Percentiles rank a stretch among this genome's conserved stretches.
Evolutionary conservation across 495 filamentous ascomycete genomes (phyloP).

Genomic region (Penicillium riverlandense): DNA sequence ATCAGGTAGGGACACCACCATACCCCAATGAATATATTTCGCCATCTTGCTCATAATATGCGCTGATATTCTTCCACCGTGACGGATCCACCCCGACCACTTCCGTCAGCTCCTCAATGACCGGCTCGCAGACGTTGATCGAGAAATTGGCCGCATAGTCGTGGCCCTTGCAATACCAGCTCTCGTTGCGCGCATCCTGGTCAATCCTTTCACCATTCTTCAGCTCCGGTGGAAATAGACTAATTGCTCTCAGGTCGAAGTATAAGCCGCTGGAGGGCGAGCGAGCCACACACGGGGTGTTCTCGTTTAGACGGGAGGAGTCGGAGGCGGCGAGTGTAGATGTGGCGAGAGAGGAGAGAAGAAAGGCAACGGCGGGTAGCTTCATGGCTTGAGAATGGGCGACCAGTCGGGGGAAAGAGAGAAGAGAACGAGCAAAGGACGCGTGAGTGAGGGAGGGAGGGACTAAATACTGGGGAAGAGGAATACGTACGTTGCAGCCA

Average conservation of each 20-base stretch:
- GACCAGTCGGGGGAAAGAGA: too few species aligned
- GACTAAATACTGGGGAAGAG: too few species aligned
- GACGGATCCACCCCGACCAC: conserved; percentile 60
- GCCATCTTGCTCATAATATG: conserved; percentile 70
- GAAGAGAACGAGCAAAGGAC: too few species aligned
- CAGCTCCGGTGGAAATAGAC: conserved; percentile 42
- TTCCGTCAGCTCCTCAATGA: conserved; percentile 67
- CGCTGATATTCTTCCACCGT: conserved; percentile 75
- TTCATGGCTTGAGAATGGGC: too few species aligned
- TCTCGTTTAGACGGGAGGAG: conserved; percentile 19
- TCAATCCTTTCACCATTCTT: conserved; percentile 50
- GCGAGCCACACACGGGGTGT: conserved; percentile 67
- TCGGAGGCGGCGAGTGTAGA: conserved; percentile 13
- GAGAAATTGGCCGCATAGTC: conserved; percentile 91
- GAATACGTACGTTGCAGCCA: too few species aligned
- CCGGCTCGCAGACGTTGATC: conserved; percentile 84
- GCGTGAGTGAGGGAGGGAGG: too few species aligned
- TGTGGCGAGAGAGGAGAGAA: too few species aligned
- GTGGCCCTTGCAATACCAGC: conserved; percentile 77
- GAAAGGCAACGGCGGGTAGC: too few species aligned
- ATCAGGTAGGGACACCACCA: conserved; percentile 13
- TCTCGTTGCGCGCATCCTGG: conserved; percentile 55
- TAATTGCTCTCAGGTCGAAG: conserved; percentile 81
- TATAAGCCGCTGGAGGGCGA: conserved; percentile 69
- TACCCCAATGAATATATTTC: conserved; percentile 83